phyloP scores from a whole-genome alignment of 31 red algal genomes.

The Odonthalia washingtoniensis region DNA sequence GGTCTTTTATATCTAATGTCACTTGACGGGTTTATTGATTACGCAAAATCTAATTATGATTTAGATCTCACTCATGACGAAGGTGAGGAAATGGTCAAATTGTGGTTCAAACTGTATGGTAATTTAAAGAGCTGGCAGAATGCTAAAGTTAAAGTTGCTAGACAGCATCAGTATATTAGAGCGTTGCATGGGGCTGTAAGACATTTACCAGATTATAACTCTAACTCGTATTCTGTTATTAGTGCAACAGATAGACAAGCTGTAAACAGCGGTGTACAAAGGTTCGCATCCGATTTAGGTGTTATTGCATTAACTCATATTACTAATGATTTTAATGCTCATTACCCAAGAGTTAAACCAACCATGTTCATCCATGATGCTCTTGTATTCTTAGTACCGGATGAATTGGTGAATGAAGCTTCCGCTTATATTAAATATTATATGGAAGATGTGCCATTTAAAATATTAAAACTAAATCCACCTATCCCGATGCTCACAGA shows the following conservation, averaged over 20 bases:
- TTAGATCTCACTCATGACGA: slow-evolving; percentile 14
- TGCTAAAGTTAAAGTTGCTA: neutral
- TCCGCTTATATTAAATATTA: neutral
- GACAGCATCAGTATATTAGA: neutral
- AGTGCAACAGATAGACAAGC: slow-evolving; percentile 9
- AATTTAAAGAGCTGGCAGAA: neutral
- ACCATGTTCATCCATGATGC: slow-evolving; percentile 14
- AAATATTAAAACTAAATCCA: slow-evolving; percentile 2
- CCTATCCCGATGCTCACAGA: slow-evolving; percentile 4
- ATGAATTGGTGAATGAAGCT: slow-evolving; percentile 9
- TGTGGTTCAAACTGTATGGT: neutral
- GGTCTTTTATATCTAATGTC: slow-evolving; percentile 20
- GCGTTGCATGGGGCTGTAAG: slow-evolving; percentile 15
- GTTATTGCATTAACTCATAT: slow-evolving; percentile 5
- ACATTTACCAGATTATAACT: neutral
- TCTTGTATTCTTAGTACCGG: neutral
- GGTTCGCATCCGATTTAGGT: slow-evolving; percentile 13
- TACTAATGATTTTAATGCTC: neutral
- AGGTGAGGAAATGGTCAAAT: neutral
- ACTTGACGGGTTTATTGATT: neutral
- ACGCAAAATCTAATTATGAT: slow-evolving; percentile 16
- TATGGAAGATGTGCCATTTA: slow-evolving; percentile 8
- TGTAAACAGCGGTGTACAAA: slow-evolving; percentile 15
- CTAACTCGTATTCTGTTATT: neutral
- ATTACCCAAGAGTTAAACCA: slow-evolving; percentile 12